Conservation (phyloP, 208 protist genomes). For the Endotrypanum monterogeii region DNA sequence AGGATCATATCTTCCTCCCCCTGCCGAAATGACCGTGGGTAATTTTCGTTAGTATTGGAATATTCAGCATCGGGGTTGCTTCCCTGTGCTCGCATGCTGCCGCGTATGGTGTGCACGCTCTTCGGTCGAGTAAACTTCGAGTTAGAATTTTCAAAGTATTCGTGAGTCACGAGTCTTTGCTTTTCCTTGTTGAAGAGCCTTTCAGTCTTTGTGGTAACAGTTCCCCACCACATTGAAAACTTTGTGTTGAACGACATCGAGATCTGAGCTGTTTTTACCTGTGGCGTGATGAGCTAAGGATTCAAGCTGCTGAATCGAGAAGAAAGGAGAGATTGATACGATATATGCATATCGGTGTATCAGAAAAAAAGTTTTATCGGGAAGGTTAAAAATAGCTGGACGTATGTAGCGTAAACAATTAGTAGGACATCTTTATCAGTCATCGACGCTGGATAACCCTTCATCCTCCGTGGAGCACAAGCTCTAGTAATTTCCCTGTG, state of each 20-base stretch:
- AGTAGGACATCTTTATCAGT: no score
- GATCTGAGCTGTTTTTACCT: not conserved
- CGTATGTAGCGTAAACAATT: not conserved
- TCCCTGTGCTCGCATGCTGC: slow-evolving; percentile 33
- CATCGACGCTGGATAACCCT: not conserved
- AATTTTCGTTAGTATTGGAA: not conserved
- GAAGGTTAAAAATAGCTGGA: no score
- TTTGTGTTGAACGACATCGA: slow-evolving; percentile 67
- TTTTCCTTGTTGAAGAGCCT: slow-evolving; percentile 60
- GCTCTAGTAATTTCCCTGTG: not conserved
- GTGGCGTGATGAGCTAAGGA: not conserved
- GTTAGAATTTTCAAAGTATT: slow-evolving; percentile 64
- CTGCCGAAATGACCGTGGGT: slow-evolving; percentile 2
- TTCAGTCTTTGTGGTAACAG: slow-evolving; percentile 55
- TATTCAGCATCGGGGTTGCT: not conserved
- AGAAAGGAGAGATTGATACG: not conserved
- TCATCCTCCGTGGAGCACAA: no score
- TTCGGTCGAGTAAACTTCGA: slow-evolving; percentile 36
- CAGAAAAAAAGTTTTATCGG: not conserved
- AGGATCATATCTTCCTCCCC: not conserved
- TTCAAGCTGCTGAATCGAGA: not conserved
- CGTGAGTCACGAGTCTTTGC: slow-evolving; percentile 56
- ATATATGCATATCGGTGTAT: not conserved
- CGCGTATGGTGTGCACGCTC: slow-evolving; percentile 50
- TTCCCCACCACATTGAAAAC: slow-evolving; percentile 68